Conservation (phyloP, 1,284 basidiomycete species). For the Phenoliferia sp. region DNA sequence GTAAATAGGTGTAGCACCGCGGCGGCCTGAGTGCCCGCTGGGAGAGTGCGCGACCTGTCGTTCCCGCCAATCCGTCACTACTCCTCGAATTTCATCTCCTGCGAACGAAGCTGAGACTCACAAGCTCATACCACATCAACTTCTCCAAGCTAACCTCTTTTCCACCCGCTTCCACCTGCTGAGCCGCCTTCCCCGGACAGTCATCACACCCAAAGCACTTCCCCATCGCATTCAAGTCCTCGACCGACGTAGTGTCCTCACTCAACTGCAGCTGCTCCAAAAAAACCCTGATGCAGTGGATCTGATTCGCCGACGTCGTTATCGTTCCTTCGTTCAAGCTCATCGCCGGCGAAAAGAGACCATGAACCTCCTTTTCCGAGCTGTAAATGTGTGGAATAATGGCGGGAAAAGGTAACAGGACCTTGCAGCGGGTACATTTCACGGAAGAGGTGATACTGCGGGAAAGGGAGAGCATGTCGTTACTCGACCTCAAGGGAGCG, state of each 20-base stretch:
- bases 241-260: not conserved
- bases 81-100: too few species aligned
- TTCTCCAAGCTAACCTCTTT: too few species aligned
- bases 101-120: too few species aligned
- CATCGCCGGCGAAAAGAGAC: not conserved
- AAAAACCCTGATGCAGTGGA: conserved; percentile 4
- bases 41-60: not conserved
- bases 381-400: conserved; percentile 18
- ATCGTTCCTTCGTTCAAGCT: not conserved
- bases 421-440: conserved; percentile 4
- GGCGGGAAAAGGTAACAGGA: conserved; percentile 5
- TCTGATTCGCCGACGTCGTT: not conserved
- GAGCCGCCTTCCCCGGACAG: not conserved
- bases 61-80: too few species aligned
- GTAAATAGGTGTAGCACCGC: not conserved
- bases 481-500: not conserved
- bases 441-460: conserved; percentile 2
- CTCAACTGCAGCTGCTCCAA: not conserved
- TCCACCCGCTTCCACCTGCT: not conserved
- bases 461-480: not conserved
- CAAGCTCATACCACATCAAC: not conserved
- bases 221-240: conserved; percentile 12
- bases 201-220: conserved; percentile 6
- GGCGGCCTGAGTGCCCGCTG: not conserved
- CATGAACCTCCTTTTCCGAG: too few species aligned